phyloP scores from a whole-genome alignment of 139 green algal species.

The Medakamo hakoo region DNA sequence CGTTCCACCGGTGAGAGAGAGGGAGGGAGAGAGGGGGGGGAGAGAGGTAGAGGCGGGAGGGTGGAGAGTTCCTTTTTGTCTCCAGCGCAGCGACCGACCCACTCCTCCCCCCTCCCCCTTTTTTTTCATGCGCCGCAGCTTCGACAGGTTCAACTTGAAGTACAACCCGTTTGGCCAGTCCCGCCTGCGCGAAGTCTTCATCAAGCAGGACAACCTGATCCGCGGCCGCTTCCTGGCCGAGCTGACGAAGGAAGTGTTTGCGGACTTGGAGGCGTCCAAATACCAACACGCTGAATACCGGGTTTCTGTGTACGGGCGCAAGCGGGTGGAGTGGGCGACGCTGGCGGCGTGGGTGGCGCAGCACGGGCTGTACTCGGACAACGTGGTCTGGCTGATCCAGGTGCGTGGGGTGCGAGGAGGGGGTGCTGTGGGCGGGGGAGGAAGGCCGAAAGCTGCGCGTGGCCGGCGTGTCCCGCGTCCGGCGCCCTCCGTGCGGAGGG shows the following conservation, averaged over 20 bases:
- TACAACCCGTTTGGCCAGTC: slow-evolving; percentile 98
- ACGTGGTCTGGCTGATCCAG: slow-evolving; percentile 97
- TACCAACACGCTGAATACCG: slow-evolving; percentile 90
- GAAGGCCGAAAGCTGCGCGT: too few relatives aligned
- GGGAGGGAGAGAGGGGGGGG: not conserved
- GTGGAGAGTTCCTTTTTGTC: too few relatives aligned
- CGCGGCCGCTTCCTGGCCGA: slow-evolving; percentile 89
- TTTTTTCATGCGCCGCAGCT: too few relatives aligned
- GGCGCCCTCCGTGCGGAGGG: too few relatives aligned
- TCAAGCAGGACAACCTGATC: slow-evolving; percentile 96
- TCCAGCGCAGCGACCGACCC: too few relatives aligned
- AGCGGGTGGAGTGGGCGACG: slow-evolving; percentile 88
- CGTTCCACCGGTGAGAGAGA: slow-evolving; percentile 74
- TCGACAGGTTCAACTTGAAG: slow-evolving; percentile 94
- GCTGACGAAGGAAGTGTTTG: slow-evolving; percentile 85
- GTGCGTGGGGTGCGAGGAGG: slow-evolving; percentile 6
- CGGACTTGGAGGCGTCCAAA: slow-evolving; percentile 66
- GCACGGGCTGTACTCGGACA: slow-evolving; percentile 84
- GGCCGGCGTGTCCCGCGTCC: too few relatives aligned
- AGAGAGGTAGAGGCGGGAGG: not conserved
- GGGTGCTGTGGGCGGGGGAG: too few relatives aligned
- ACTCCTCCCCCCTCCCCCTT: too few relatives aligned
- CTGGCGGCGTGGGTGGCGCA: slow-evolving; percentile 91
- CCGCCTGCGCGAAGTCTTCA: slow-evolving; percentile 95
- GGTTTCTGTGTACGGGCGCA: slow-evolving; percentile 75